Percentiles rank a stretch among this genome's conserved stretches.
phyloP scores from a whole-genome alignment of 192 early-diverging fungal genomes.

The Thamnidium elegans region DNA sequence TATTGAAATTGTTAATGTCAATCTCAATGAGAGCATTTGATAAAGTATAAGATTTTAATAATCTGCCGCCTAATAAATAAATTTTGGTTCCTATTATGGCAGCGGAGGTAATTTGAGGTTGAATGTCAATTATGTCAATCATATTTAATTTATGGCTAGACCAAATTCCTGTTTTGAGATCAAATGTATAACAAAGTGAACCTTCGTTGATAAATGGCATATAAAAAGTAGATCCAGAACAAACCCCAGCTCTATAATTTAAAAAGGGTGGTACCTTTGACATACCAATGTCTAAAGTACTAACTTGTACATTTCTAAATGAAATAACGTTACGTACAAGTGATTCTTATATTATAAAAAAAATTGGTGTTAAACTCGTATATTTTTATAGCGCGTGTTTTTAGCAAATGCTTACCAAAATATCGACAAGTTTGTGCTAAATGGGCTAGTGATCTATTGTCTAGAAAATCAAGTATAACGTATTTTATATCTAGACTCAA shows the following conservation, averaged over 20 bases:
- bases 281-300: not conserved
- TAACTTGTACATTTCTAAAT: not conserved
- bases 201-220: conserved; percentile 24
- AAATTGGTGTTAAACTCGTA: too few relatives aligned
- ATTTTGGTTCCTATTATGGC: conserved; percentile 22
- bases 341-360: not conserved
- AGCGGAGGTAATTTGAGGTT: conserved; percentile 26
- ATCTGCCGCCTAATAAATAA: conserved; percentile 28
- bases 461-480: conserved; percentile 5
- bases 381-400: too few relatives aligned
- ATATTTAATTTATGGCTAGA: conserved; percentile 12
- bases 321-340: conserved; percentile 12
- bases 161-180: conserved; percentile 28
- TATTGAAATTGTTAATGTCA: conserved; percentile 13
- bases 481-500: conserved; percentile 20
- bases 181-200: conserved; percentile 24
- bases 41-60: conserved; percentile 23
- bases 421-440: conserved; percentile 14
- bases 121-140: not conserved
- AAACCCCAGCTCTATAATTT: conserved; percentile 23
- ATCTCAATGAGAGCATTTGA: conserved; percentile 24
- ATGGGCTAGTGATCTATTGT: conserved; percentile 10
- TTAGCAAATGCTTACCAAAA: conserved; percentile 1
- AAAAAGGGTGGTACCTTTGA: conserved; percentile 1
- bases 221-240: conserved; percentile 23